phyloP scores from a whole-genome alignment of 2,329 filamentous ascomycete species.

The Diaporthe batatas region DNA sequence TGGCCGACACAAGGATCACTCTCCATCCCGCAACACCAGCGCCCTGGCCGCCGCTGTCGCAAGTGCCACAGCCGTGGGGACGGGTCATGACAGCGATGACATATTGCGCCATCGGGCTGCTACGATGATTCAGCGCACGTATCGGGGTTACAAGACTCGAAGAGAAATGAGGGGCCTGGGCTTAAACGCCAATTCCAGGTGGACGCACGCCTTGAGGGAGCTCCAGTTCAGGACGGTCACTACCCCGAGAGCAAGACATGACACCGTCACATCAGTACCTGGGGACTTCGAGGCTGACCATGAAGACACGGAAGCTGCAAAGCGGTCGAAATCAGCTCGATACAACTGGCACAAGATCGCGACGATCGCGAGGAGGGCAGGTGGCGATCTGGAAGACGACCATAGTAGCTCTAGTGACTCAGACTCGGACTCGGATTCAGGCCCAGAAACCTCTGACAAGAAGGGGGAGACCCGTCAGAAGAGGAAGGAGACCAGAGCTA shows the following conservation, averaged over 20 bases:
- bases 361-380: slow-evolving; percentile 78
- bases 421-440: slow-evolving; percentile 52
- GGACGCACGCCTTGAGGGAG: slow-evolving; percentile 75
- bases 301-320: slow-evolving; percentile 39
- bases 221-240: slow-evolving; percentile 66
- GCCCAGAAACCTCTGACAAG: slow-evolving; percentile 53
- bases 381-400: slow-evolving; percentile 69
- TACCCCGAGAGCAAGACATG: slow-evolving; percentile 56
- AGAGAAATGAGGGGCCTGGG: slow-evolving; percentile 78
- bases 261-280: slow-evolving; percentile 22
- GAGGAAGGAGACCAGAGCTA: slow-evolving; percentile 64
- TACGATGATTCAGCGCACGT: slow-evolving; percentile 76
- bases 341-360: slow-evolving; percentile 83
- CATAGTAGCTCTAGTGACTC: slow-evolving; percentile 60
- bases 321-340: slow-evolving; percentile 60
- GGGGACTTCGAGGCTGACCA: slow-evolving; percentile 36
- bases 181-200: slow-evolving; percentile 77
- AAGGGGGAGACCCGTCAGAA: slow-evolving; percentile 55
- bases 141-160: slow-evolving; percentile 81
- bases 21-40: slow-evolving; percentile 32
- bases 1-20: slow-evolving; percentile 36
- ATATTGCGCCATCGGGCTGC: slow-evolving; percentile 60
- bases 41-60: slow-evolving; percentile 28
- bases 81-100: slow-evolving; percentile 44
- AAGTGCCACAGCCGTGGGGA: slow-evolving; percentile 30